These are phyloP conservation scores for Sequoiadendron giganteum DNA, from an alignment of 75 land plant species.

Conservation along the genomic window DNA sequence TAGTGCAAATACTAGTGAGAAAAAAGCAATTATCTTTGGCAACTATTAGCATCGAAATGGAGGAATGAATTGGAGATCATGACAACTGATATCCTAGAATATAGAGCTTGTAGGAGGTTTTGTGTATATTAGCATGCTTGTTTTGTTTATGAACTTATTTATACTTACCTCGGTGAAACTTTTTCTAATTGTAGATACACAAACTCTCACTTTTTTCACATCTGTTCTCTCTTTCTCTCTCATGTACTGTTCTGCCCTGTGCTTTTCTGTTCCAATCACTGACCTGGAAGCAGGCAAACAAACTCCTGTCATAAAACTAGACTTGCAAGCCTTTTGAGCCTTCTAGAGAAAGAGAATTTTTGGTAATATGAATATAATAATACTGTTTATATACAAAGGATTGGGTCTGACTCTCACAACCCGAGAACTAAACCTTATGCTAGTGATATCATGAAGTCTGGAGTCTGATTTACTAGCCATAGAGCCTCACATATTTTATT, in stretches of 20 bases:
- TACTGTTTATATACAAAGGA: neutral
- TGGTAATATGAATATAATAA: neutral
- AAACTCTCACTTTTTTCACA: neutral
- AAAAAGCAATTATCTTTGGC: neutral
- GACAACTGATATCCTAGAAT: neutral
- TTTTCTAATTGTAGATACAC: neutral
- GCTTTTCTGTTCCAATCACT: neutral
- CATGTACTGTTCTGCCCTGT: neutral
- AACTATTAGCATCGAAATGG: neutral
- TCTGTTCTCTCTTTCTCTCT: too few species aligned
- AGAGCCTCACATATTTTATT: neutral
- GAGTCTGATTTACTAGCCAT: neutral
- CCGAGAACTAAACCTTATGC: neutral
- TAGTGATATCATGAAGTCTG: neutral
- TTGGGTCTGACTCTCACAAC: neutral
- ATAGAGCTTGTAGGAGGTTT: neutral
- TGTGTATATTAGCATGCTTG: neutral
- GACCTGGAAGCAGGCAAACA: neutral
- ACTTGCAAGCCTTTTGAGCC: neutral
- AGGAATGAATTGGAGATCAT: neutral
- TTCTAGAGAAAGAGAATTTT: too few species aligned
- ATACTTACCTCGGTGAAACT: neutral
- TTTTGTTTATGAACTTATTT: neutral
- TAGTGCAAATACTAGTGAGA: neutral
- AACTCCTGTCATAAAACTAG: neutral